Percentiles rank a stretch among this genome's conserved stretches.
These are phyloP conservation scores for Tephrocybe sp. DNA, from an alignment of 768 basidiomycete genomes.

Conservation along the genomic window DNA sequence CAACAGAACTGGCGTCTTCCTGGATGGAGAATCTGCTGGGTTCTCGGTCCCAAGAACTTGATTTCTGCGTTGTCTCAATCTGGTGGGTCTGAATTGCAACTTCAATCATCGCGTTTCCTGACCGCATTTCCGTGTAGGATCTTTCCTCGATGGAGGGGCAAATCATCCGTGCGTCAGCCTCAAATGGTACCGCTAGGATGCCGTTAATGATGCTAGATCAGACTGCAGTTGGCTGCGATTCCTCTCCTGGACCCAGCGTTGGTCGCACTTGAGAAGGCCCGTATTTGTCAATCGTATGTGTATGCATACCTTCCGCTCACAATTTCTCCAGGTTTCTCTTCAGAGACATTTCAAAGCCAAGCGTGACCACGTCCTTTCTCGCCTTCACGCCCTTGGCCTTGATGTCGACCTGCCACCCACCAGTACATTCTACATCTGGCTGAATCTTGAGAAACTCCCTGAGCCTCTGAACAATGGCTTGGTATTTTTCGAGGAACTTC, in stretches of 20 bases:
- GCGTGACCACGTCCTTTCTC: conserved; percentile 82
- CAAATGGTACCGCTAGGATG: background rate
- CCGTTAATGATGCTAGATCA: conserved; percentile 22
- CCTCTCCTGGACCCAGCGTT: conserved; percentile 72
- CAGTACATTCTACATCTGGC: conserved; percentile 94
- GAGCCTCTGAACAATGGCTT: conserved; percentile 85
- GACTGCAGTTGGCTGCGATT: conserved; percentile 85
- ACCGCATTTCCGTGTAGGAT: conserved; percentile 38
- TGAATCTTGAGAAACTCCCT: conserved; percentile 78
- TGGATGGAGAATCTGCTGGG: conserved; percentile 95
- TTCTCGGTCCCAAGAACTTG: conserved; percentile 85
- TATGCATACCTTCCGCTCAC: background rate
- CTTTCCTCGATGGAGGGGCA: conserved; percentile 93
- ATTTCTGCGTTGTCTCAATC: conserved; percentile 91
- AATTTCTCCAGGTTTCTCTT: conserved; percentile 55
- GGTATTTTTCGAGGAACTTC: conserved; percentile 91
- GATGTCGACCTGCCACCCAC: conserved; percentile 73
- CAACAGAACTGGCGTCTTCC: conserved; percentile 91
- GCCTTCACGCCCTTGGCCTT: conserved; percentile 76
- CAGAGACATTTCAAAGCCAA: conserved; percentile 91
- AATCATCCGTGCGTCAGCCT: conserved; percentile 73
- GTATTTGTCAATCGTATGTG: background rate
- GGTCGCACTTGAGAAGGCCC: conserved; percentile 67
- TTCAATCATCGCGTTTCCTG: background rate
- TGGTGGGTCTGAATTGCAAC: conserved; percentile 33